Evolutionary conservation across 2,329 filamentous ascomycete genomes (phyloP).

Genomic region (Elsinoe ampelina): DNA sequence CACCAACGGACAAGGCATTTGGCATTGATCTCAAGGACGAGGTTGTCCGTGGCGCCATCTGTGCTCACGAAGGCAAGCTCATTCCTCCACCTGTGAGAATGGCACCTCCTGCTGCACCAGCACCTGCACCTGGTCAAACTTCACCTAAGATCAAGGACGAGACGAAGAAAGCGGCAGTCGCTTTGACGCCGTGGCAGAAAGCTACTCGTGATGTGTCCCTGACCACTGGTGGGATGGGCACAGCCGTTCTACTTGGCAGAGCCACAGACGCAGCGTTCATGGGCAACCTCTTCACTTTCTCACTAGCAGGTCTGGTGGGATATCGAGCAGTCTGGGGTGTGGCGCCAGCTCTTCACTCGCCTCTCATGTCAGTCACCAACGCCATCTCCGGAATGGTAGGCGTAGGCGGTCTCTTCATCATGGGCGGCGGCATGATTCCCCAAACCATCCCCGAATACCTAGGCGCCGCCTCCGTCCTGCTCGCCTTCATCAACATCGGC

Average conservation of each 20-base stretch:
- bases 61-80: constrained; percentile 67
- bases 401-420: constrained; percentile 77
- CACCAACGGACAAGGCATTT: constrained; percentile 67
- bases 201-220: constrained; percentile 64
- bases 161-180: constrained; percentile 47
- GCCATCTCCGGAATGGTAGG: constrained; percentile 87
- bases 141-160: constrained; percentile 39
- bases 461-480: constrained; percentile 67
- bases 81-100: constrained; percentile 61
- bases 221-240: constrained; percentile 69
- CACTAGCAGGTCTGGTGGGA: constrained; percentile 73
- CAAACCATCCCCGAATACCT: constrained; percentile 70
- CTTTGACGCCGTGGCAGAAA: constrained; percentile 74
- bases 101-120: constrained; percentile 36
- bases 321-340: constrained; percentile 88
- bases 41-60: constrained; percentile 76
- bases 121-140: constrained; percentile 9
- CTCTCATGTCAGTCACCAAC: constrained; percentile 87
- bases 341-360: constrained; percentile 71
- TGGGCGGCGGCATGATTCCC: constrained; percentile 71
- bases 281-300: constrained; percentile 77
- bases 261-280: constrained; percentile 76
- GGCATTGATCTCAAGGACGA: constrained; percentile 75
- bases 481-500: constrained; percentile 81
- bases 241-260: constrained; percentile 67